phyloP scores from a whole-genome alignment of 345 rosid species.

The Camelina neglecta region DNA sequence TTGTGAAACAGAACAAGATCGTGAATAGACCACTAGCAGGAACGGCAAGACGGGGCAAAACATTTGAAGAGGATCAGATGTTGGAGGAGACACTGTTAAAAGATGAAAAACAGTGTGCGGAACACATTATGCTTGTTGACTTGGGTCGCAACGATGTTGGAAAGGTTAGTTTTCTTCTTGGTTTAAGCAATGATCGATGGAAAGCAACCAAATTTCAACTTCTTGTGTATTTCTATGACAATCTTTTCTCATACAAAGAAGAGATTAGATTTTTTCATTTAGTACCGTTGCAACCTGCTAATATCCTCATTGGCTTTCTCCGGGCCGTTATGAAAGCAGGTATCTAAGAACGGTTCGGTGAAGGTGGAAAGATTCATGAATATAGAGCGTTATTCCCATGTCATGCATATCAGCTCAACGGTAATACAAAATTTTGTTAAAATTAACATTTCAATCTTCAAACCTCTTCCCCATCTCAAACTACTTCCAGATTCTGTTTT shows the following conservation, averaged over 20 bases:
- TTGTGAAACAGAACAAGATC: conserved; percentile 58
- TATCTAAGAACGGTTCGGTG: conserved; percentile 77
- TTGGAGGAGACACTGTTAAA: conserved; percentile 66
- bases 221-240: neutral
- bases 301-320: conserved; percentile 1
- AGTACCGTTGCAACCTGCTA: neutral
- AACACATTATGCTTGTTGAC: conserved; percentile 94
- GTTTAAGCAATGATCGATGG: neutral
- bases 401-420: conserved; percentile 94
- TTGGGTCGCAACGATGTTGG: conserved; percentile 96
- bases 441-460: neutral
- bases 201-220: too few species aligned
- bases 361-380: conserved; percentile 86
- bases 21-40: conserved; percentile 87
- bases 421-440: conserved; percentile 41
- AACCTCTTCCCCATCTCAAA: neutral
- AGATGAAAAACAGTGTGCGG: conserved; percentile 87
- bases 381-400: conserved; percentile 88
- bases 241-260: neutral
- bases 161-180: conserved; percentile 53
- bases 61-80: conserved; percentile 70
- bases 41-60: conserved; percentile 82
- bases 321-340: conserved; percentile 44
- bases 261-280: neutral
- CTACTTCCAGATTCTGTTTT: neutral